Percentiles rank a stretch among this genome's conserved stretches.
These are phyloP conservation scores for Schwanniomyces vanrijiae DNA, from an alignment of 805 yeast species.

Conservation along the genomic window DNA sequence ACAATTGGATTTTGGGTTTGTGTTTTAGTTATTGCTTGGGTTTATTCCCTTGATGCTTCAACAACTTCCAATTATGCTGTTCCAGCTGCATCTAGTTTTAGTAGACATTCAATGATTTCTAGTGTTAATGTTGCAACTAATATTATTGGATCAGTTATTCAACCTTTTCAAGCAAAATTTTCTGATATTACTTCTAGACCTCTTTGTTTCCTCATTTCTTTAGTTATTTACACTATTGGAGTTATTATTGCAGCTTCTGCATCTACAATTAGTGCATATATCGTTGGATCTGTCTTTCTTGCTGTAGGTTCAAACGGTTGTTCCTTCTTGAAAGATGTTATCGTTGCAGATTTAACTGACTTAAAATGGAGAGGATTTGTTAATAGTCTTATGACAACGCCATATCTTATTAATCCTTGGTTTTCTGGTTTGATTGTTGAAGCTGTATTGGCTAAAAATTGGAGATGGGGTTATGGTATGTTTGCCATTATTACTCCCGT, in stretches of 20 bases:
- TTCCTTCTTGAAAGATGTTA: slow-evolving; percentile 14
- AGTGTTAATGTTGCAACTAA: slow-evolving; percentile 21
- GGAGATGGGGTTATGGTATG: slow-evolving; percentile 58
- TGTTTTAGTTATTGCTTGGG: neutral
- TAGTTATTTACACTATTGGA: slow-evolving; percentile 20
- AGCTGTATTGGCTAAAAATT: slow-evolving; percentile 30
- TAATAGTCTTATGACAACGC: slow-evolving; percentile 25
- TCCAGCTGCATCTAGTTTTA: slow-evolving; percentile 11
- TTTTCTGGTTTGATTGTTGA: slow-evolving; percentile 37
- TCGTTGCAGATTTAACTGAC: slow-evolving; percentile 23
- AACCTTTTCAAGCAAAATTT: slow-evolving; percentile 22
- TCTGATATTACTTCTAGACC: slow-evolving; percentile 25
- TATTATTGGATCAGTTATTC: slow-evolving; percentile 20
- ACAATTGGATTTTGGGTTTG: neutral
- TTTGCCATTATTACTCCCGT: slow-evolving; percentile 48
- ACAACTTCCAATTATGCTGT: neutral
- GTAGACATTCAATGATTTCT: slow-evolving; percentile 20
- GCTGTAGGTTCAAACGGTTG: slow-evolving; percentile 21
- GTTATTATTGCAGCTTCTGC: slow-evolving; percentile 19
- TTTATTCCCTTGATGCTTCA: neutral
- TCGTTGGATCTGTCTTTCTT: slow-evolving; percentile 20
- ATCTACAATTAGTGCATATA: slow-evolving; percentile 19
- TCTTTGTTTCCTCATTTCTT: slow-evolving; percentile 12
- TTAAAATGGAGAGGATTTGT: slow-evolving; percentile 25
- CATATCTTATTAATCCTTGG: slow-evolving; percentile 45